phyloP scores from a whole-genome alignment of 1,139 yeast species.

The Yamadazyma jaroonii region DNA sequence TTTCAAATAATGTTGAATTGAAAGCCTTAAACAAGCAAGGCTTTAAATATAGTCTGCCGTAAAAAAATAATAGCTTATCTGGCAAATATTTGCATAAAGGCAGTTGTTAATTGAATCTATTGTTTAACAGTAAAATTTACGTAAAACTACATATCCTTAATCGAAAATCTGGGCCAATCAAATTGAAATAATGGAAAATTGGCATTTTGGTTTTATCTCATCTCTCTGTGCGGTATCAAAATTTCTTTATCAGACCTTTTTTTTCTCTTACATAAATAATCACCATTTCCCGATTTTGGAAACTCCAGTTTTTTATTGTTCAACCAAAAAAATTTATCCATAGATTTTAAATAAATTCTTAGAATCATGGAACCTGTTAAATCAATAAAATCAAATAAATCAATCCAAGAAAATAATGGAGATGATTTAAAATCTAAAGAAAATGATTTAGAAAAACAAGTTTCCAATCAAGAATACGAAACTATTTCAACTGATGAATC shows the following conservation, averaged over 20 bases:
- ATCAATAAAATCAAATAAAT: slow-evolving; percentile 8
- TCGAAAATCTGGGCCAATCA: slow-evolving; percentile 1
- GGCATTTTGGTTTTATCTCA: slow-evolving; percentile 2
- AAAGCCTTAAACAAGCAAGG: not conserved
- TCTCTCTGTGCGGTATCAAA: not conserved
- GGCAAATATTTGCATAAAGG: too few relatives aligned
- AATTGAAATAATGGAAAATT: not conserved
- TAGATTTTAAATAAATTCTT: not conserved
- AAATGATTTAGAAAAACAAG: slow-evolving; percentile 7
- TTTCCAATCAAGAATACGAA: slow-evolving; percentile 9
- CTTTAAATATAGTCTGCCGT: not conserved
- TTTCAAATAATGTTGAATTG: too few relatives aligned
- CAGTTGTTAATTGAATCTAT: too few relatives aligned
- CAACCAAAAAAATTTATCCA: not conserved
- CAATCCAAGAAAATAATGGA: slow-evolving; percentile 9
- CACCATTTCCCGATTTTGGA: not conserved
- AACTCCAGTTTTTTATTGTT: not conserved
- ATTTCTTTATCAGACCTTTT: slow-evolving; percentile 1
- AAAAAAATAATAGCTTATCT: too few relatives aligned
- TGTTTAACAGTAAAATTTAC: too few relatives aligned
- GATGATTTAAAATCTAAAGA: slow-evolving; percentile 1
- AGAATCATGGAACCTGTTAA: slow-evolving; percentile 14
- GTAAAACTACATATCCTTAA: too few relatives aligned
- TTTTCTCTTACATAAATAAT: not conserved
- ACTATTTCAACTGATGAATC: slow-evolving; percentile 2